These are phyloP conservation scores for Aspergillus steynii DNA, from an alignment of 495 filamentous ascomycete species.

Conservation along the genomic window DNA sequence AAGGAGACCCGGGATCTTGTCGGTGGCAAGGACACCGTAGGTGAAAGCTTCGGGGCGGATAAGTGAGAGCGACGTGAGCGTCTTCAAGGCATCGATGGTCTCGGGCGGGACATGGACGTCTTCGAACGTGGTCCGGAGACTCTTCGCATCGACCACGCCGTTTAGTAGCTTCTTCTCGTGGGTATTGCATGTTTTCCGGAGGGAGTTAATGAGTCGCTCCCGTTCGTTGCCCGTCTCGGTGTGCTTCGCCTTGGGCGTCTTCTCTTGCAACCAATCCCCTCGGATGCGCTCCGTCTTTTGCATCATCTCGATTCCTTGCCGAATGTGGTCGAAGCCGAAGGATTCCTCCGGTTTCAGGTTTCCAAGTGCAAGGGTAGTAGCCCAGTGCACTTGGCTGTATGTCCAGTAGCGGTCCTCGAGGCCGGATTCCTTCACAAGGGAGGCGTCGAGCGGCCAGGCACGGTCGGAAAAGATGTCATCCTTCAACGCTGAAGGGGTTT, in stretches of 20 bases:
- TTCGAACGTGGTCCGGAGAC: conserved; percentile 81
- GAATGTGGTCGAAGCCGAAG: conserved; percentile 43
- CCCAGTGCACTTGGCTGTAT: conserved; percentile 61
- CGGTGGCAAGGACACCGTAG: conserved; percentile 90
- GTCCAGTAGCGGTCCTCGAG: conserved; percentile 57
- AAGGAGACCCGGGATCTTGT: conserved; percentile 85
- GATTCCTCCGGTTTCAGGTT: conserved; percentile 41
- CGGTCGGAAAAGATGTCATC: conserved; percentile 33
- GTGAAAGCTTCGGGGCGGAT: conserved; percentile 90
- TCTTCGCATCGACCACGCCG: conserved; percentile 77
- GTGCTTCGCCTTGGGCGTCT: conserved; percentile 28
- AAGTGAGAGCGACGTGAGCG: conserved; percentile 83
- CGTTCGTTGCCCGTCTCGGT: conserved; percentile 30
- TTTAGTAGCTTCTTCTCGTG: conserved; percentile 82
- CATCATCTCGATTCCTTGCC: conserved; percentile 39
- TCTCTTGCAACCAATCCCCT: conserved; percentile 41
- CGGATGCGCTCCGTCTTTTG: conserved; percentile 35
- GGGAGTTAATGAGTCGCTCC: conserved; percentile 36
- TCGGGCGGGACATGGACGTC: conserved; percentile 79
- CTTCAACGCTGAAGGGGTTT: conserved; percentile 34
- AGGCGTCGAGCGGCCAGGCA: conserved; percentile 38
- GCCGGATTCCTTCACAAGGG: conserved; percentile 40
- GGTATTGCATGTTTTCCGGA: conserved; percentile 59
- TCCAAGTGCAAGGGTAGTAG: conserved; percentile 62
- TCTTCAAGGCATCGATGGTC: conserved; percentile 86